Evolutionary conservation across 1,284 basidiomycete species (phyloP).

Genomic region (Cutaneotrichosporon mucoides): DNA sequence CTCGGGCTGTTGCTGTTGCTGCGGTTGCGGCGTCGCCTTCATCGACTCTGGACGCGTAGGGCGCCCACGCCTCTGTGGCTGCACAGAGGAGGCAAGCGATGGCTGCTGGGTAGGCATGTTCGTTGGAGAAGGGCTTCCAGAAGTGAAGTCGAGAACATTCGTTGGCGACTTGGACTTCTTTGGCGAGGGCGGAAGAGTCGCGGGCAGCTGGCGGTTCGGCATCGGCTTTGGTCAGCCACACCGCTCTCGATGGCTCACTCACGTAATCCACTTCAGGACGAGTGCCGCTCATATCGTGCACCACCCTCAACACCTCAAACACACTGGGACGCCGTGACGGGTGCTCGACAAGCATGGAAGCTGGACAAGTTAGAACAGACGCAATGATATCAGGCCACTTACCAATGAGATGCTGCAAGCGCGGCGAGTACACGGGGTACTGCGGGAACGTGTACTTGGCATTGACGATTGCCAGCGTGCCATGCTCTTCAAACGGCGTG

Average conservation of each 20-base stretch:
- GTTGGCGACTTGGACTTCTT: slow-evolving; percentile 1
- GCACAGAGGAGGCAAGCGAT: slow-evolving; percentile 32
- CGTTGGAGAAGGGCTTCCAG: neutral
- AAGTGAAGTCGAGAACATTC: slow-evolving; percentile 48
- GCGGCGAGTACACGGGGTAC: slow-evolving; percentile 84
- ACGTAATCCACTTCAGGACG: slow-evolving; percentile 69
- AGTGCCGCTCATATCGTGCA: slow-evolving; percentile 77
- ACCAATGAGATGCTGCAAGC: slow-evolving; percentile 86
- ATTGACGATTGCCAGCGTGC: slow-evolving; percentile 91
- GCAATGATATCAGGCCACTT: slow-evolving; percentile 36
- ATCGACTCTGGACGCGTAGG: slow-evolving; percentile 34
- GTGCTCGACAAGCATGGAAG: slow-evolving; percentile 81
- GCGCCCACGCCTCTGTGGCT: slow-evolving; percentile 46
- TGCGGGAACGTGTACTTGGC: slow-evolving; percentile 92
- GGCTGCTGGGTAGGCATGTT: slow-evolving; percentile 25
- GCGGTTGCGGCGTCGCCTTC: slow-evolving; percentile 1
- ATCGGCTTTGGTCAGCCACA: neutral
- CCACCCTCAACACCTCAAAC: slow-evolving; percentile 70
- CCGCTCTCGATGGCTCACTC: neutral
- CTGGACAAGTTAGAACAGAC: slow-evolving; percentile 48
- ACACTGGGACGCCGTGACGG: slow-evolving; percentile 73
- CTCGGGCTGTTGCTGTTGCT: neutral
- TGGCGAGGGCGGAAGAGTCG: slow-evolving; percentile 1
- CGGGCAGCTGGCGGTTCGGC: slow-evolving; percentile 4
- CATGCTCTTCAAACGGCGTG: slow-evolving; percentile 96